Base-by-base conservation (phyloP, 1,284 basidiomycete genomes). In the Trichosporon ovoides region DNA sequence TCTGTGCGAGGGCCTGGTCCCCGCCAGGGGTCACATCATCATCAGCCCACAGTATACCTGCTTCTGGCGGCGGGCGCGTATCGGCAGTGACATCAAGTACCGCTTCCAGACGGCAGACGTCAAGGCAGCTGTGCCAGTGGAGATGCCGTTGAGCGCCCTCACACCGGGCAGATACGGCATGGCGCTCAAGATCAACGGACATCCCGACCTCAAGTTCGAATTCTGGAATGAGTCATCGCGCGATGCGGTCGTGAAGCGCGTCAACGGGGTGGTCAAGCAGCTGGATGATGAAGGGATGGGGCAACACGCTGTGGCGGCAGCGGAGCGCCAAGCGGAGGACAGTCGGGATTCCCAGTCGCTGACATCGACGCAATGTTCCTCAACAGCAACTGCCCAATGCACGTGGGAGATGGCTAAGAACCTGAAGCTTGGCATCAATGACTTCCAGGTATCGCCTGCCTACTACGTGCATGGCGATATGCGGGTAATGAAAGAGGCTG, bases 41-140 rank as follows among this genome's bases (percentile, higher is more conserved):
- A 24, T 79, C 13, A 72, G 65, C 0, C 68, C 72, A 1, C 60
- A 66, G 22, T 78, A 66, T 55, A 56, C 78, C 12, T 78, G 77
- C 52, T 79, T 77, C 63, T 78, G 75, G 75, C 67, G 76, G 1
- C 66, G 72, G 19, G 69, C 66, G 1, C 67, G 60, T 1, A 59
- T 76, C 14, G 71, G 71, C n/a, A 28, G 60, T 0, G 76, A 77
- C 58, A 69, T 76, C 67, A 77, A 74, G 66, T 83, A 85, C 63
- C 84, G 84, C 16, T 78, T 85, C 63, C 77, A 78, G 3, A 66
- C 80, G 11, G 68, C 73, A 7, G 79, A 78, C 43, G 66, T 87
- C 61, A 80, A 80, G 53, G 68, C 73, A 9, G 81, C 80, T 0
- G 43, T 31, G 3, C 22, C 43, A 1, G 77, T 71, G 31, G 65